Percentiles rank a stretch among this genome's conserved stretches.
Conservation (phyloP, 768 basidiomycete species). For the Daedaleopsis nitida region DNA sequence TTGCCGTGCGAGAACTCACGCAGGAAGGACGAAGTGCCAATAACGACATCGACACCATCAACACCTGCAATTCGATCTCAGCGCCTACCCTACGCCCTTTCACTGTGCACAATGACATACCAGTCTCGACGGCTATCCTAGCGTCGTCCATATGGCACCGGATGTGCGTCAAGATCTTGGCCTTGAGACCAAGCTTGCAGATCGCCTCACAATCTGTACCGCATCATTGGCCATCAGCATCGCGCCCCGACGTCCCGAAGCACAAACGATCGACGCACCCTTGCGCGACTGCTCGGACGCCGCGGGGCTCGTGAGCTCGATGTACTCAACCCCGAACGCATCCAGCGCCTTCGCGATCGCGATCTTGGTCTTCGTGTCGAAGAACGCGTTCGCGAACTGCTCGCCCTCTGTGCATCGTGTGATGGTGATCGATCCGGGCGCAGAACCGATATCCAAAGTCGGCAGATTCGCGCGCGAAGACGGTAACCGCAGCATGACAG, state of each 20-base stretch:
- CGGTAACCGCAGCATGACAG: neutral
- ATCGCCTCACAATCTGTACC: slow-evolving; percentile 90
- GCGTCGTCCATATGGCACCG: slow-evolving; percentile 99
- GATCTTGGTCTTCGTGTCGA: slow-evolving; percentile 99
- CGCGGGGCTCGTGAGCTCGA: slow-evolving; percentile 97
- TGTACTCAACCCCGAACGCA: slow-evolving; percentile 99
- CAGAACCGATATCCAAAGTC: too few species aligned
- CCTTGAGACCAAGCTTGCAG: slow-evolving; percentile 96
- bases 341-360: slow-evolving; percentile 98
- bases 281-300: slow-evolving; percentile 91
- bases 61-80: slow-evolving; percentile 58
- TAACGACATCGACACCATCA: slow-evolving; percentile 98
- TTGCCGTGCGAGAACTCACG: slow-evolving; percentile 99
- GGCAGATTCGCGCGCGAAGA: neutral
- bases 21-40: slow-evolving; percentile 98
- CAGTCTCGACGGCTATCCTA: slow-evolving; percentile 96
- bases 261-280: slow-evolving; percentile 20
- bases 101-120: slow-evolving; percentile 39
- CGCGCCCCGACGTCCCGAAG: neutral
- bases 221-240: slow-evolving; percentile 1
- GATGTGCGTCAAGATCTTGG: slow-evolving; percentile 98
- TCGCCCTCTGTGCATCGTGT: slow-evolving; percentile 74
- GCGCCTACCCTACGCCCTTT: neutral
- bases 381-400: slow-evolving; percentile 99
- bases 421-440: too few species aligned